A percentile compares a stretch with the other conserved stretches of the same genome.
phyloP scores from a whole-genome alignment of 2,329 filamentous ascomycete species.

The Penicillium thymicola region DNA sequence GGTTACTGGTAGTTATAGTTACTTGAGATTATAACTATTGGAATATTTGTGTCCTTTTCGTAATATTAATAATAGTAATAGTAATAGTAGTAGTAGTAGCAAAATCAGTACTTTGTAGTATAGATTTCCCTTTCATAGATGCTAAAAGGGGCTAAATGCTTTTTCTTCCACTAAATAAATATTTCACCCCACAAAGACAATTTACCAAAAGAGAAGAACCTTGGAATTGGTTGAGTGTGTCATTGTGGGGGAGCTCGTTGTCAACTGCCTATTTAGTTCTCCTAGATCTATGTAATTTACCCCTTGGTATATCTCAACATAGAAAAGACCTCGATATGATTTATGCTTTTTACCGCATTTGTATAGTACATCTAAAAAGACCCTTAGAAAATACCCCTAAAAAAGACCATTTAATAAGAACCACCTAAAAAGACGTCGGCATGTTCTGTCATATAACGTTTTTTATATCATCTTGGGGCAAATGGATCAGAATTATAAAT shows the following conservation, averaged over 20 bases:
- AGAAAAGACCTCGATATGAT: background rate
- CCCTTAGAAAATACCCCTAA: background rate
- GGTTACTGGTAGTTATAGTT: background rate
- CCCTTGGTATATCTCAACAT: background rate
- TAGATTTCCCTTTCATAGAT: background rate
- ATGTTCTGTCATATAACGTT: background rate
- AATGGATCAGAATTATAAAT: background rate
- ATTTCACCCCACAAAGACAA: background rate
- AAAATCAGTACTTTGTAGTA: background rate
- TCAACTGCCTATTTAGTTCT: slow-evolving; percentile 1
- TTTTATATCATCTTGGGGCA: background rate
- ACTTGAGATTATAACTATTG: too few species aligned
- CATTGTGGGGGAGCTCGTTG: slow-evolving; percentile 1
- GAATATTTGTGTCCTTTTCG: background rate
- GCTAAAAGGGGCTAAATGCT: background rate
- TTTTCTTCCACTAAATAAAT: background rate
- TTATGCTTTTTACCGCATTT: background rate
- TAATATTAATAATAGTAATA: too few species aligned
- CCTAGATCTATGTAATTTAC: background rate
- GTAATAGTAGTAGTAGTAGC: background rate
- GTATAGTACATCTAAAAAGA: background rate
- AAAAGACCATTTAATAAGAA: too few species aligned
- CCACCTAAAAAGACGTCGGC: background rate
- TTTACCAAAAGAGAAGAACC: background rate
- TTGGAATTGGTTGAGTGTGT: background rate